phyloP scores from a whole-genome alignment of 2,329 filamentous ascomycete genomes.

The Colletotrichum euphorbiae region DNA sequence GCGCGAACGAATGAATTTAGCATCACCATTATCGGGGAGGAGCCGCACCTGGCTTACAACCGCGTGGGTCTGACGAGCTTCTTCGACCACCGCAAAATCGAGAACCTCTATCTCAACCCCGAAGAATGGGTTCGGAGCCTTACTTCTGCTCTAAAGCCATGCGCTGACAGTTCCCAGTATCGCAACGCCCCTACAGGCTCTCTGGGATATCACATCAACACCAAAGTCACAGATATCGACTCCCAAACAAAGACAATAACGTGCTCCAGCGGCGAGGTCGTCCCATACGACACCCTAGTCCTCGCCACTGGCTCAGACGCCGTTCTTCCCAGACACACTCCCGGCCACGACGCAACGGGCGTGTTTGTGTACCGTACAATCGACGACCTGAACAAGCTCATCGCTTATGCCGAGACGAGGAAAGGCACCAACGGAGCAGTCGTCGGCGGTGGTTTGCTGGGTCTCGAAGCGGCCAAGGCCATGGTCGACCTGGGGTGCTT shows the following conservation, averaged over 20 bases:
- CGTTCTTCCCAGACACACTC: slow-evolving; percentile 76
- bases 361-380: slow-evolving; percentile 93
- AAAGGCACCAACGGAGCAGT: slow-evolving; percentile 79
- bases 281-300: slow-evolving; percentile 84
- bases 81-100: slow-evolving; percentile 86
- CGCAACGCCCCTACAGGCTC: slow-evolving; percentile 73
- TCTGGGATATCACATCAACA: slow-evolving; percentile 81
- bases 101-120: slow-evolving; percentile 90
- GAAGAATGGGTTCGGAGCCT: slow-evolving; percentile 75
- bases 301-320: slow-evolving; percentile 90
- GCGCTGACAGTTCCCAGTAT: slow-evolving; percentile 64
- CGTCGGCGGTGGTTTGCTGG: slow-evolving; percentile 86
- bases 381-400: slow-evolving; percentile 81
- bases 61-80: slow-evolving; percentile 89
- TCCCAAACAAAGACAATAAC: slow-evolving; percentile 73
- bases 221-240: slow-evolving; percentile 74
- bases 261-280: slow-evolving; percentile 75
- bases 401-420: slow-evolving; percentile 74
- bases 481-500: slow-evolving; percentile 88
- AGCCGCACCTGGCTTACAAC: slow-evolving; percentile 90
- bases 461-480: slow-evolving; percentile 89
- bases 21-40: slow-evolving; percentile 87
- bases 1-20: slow-evolving; percentile 80
- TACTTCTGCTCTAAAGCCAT: no score
- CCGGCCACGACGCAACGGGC: slow-evolving; percentile 82